phyloP scores from a whole-genome alignment of 1,284 basidiomycete species.

The Austroboletus olivaceoglutinosus region DNA sequence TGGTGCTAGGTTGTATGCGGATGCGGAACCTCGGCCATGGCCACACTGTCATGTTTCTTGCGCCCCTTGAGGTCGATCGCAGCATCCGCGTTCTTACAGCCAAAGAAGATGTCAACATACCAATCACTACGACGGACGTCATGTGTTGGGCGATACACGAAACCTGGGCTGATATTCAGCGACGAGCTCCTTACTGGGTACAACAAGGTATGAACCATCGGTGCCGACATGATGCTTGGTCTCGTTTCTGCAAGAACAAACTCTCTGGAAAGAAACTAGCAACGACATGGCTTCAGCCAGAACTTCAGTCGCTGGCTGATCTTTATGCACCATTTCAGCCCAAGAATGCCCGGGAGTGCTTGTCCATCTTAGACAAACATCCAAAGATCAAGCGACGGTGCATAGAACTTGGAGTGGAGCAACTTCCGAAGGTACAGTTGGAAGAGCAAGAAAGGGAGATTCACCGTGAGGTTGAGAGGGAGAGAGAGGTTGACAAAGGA shows the following conservation, averaged over 20 bases:
- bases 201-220: too few species aligned
- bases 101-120: not conserved
- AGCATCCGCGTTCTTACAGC: conserved; percentile 34
- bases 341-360: not conserved
- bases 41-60: conserved; percentile 48
- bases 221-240: too few species aligned
- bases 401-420: not conserved
- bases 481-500: not conserved
- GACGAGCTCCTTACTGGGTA: conserved; percentile 34
- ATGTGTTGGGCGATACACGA: conserved; percentile 43
- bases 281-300: conserved; percentile 35
- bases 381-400: not conserved
- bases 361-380: not conserved
- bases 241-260: conserved; percentile 6
- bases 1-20: conserved; percentile 41
- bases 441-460: not conserved
- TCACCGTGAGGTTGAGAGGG: not conserved
- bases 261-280: conserved; percentile 14
- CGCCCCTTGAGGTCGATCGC: conserved; percentile 42
- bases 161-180: conserved; percentile 41
- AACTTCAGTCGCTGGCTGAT: conserved; percentile 24
- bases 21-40: conserved; percentile 48
- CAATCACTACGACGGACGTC: conserved; percentile 33
- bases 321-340: not conserved
- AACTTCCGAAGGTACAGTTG: not conserved